Base-by-base conservation (phyloP, 2,329 filamentous ascomycete species). In the Calonectria leucothoes region DNA sequence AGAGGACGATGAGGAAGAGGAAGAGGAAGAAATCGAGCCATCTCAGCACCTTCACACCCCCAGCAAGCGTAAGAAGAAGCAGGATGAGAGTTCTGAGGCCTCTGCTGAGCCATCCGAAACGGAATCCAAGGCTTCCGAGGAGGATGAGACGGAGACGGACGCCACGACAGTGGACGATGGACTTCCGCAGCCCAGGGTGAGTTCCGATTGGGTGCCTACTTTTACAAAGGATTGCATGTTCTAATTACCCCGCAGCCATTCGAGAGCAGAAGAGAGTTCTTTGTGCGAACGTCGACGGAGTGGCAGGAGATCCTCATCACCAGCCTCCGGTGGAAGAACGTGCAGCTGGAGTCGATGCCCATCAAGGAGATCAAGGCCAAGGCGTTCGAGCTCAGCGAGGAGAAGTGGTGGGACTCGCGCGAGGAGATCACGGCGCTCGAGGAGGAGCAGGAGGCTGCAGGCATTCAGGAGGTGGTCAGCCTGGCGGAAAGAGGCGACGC, bases 371-470 rank as follows among this genome's bases (percentile, higher is more conserved):
- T 98, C 80, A 95, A 98, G 84, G 94, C 96, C 80, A 93, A 92
- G 82, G 97, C 95, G 1, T 99, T 98, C 83, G 93, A 95, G 82
- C 89, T 95, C 76, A 96, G 96, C 49, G 97, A 99, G 85, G 94
- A 96, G 86, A 98, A 98, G 84, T 99, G 97, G 97, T 99, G 97
- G 97, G 97, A 98, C 88, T 95, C 94, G 82, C 91, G 97, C 79
- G 97, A 99, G 86, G 96, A 98, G 86, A 94, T 99, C 77, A 94
- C 93, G 68, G 94, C 92, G 8, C 85, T 98, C 81, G 97, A 99
- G 85, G 96, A 98, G 85, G 96, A 98, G 86, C 95, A 98, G 87
- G 96, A 98, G 85, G 96, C 94, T 63, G 95, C 95, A 39, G 96
- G 97, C 12, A 98, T 98, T 83, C 94, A 95, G 20, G 97, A 98